These are phyloP conservation scores for Pythium sp. DNA, from an alignment of 352 stramenopile species.

Conservation along the genomic window DNA sequence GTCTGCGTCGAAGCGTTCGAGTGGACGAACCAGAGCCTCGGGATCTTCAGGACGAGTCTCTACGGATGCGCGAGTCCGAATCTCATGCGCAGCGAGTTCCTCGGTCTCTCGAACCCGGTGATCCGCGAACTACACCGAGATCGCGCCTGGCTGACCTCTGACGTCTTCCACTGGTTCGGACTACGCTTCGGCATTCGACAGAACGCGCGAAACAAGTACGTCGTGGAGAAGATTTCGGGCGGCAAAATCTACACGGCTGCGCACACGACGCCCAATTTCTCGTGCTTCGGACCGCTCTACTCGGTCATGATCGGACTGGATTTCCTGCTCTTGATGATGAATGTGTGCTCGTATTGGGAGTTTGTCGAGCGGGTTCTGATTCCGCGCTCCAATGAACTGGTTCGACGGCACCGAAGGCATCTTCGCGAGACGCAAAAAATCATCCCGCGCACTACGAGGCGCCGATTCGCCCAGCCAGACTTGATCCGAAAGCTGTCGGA, in stretches of 20 bases:
- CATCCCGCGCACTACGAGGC: slow-evolving; percentile 1
- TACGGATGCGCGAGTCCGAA: slow-evolving; percentile 28
- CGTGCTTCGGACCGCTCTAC: slow-evolving; percentile 25
- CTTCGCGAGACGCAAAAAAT: slow-evolving; percentile 9
- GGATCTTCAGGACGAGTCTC: slow-evolving; percentile 14
- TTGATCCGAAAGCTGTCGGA: background rate
- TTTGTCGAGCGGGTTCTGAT: slow-evolving; percentile 16
- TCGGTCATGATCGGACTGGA: slow-evolving; percentile 27
- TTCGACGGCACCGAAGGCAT: slow-evolving; percentile 12
- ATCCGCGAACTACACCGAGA: slow-evolving; percentile 17
- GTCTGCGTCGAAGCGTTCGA: slow-evolving; percentile 25
- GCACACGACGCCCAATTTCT: slow-evolving; percentile 24
- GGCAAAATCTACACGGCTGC: background rate
- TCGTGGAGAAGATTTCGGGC: slow-evolving; percentile 5
- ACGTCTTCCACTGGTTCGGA: slow-evolving; percentile 21
- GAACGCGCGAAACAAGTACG: slow-evolving; percentile 22
- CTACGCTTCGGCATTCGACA: slow-evolving; percentile 23
- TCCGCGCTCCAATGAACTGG: slow-evolving; percentile 16
- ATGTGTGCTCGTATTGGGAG: slow-evolving; percentile 22
- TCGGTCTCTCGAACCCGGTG: slow-evolving; percentile 19
- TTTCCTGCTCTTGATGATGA: slow-evolving; percentile 18
- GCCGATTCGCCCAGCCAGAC: slow-evolving; percentile 8
- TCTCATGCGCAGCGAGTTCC: slow-evolving; percentile 18
- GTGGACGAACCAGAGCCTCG: slow-evolving; percentile 14
- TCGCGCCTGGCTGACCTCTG: slow-evolving; percentile 24